Evolutionary conservation across 2,329 filamentous ascomycete species (phyloP), one percentile per base, ranked within the genome.

Genomic region (Eutypa lata): DNA sequence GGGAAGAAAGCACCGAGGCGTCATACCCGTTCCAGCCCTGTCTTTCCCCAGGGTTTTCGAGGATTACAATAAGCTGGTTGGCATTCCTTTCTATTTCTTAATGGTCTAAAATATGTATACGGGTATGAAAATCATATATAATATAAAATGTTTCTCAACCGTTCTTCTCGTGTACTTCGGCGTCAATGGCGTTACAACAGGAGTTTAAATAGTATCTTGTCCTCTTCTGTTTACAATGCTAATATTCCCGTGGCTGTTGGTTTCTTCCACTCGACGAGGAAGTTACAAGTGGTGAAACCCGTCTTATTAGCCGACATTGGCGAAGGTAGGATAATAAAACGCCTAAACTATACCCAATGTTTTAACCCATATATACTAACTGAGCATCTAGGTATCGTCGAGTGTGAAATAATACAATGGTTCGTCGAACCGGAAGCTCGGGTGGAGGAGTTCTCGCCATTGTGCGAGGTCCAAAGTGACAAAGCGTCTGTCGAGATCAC

Each of bases 321-420:
- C 48, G 90, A 95, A 79, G 89, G 89, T 88, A 73, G 68, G 11
- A 26, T n/a, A n/a, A n/a, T n/a, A n/a, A n/a, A n/a, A n/a, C n/a
- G 46, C 16, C 7, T 16, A 21, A n/a, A 3, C 6, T 7, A 11
- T 40, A 11, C 6, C 16, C 38, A 13, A 21, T 10, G 11, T 31
- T n/a, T 33, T 21, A 18, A 22, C 28, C 26, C n/a, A 8, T 44
- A 26, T 61, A 62, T 48, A 57, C 57, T 52, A 38, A 59, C 61
- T 37, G 53, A 46, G 51, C n/a, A 49, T 48, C 42, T 63, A 94
- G 94, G 94, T 51, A 99, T 97, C 66, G 92, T 94, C 68, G 94
- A 99, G 75, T 96, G 94, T 68, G 94, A 99, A 73, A 90, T 99
- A 66, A 97, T 97, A 65, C 94, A 99, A 77, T 99, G 94, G 94